Evolutionary conservation across 345 rosid genomes (phyloP), one percentile per base, ranked within the genome.

Genomic region (Excoecaria cochinchinensis): DNA sequence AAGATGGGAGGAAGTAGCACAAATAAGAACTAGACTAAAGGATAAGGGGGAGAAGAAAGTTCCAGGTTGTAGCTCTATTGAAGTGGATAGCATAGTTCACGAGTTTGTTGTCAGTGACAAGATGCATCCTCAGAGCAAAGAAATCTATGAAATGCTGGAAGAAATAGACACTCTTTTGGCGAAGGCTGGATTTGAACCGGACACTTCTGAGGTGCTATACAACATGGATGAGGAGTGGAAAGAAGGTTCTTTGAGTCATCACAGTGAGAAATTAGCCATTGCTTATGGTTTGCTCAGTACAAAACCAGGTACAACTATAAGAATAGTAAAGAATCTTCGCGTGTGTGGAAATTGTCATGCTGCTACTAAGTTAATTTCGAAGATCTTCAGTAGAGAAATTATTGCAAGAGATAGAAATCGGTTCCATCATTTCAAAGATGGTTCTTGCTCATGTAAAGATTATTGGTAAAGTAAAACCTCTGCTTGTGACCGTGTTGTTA

Each of bases 211-310:
- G 78, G 92, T 91, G 25, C 86, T 91, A 9, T 86, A 85, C 39
- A 90, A 91, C 83, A 87, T 90, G 88, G 92, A 90, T 60, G 92
- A 92, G 65, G 92, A 90, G 51, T 85, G 85, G 89, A 92, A 92
- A 76, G 90, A 86, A 75, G 90, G 89, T 48, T 82, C 92, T 4
- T 64, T 90, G 83, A 88, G 91, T 76, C 89, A 86, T 77, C 97
- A 92, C 70, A 92, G 92, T 38, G 93, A 92, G 86, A 89, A 86
- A 77, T 73, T 92, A 69, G 95, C 95, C 44, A 89, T 92, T 83
- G 93, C 94, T 65, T 92, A 86, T 82, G 97, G 95, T 62, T 85
- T 92, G 86, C 82, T 92, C 76, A 90, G 93, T 76, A 87, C 93
- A 31, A 85, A 90, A 53, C 91, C 95, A 14, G 90, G 93, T 36